Base-by-base conservation (phyloP, 345 rosid species). In the Excoecaria cochinchinensis region DNA sequence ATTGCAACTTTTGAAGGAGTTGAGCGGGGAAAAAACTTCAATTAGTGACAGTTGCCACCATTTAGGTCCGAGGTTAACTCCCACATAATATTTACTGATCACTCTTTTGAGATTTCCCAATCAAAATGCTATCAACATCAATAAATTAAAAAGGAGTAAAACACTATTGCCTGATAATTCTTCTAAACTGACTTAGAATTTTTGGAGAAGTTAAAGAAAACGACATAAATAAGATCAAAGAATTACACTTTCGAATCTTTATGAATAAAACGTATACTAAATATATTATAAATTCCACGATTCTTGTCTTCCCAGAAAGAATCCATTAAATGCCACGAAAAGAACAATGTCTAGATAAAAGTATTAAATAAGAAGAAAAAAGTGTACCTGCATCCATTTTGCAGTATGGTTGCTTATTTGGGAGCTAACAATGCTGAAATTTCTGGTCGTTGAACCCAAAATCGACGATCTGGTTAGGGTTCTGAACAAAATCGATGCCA, bases 301-400 rank as follows among this genome's bases (percentile, higher is more conserved):
- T 13, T 67, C n/a, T 14, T 22, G 25, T 42, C 58, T 12, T 25
- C 4, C 13, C 3, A 21, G 16, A 58, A 58, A 16, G 8, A 72
- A 44, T 24, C 75, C 50, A 56, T 15, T 17, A 31, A 25, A 16
- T 5, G 3, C 44, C 22, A 31, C 22, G 38, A 69, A 17, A 31
- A 25, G 17, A 15, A 15, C 22, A 44, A 44, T 44, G 48, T 22
- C 8, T 31, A 31, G 31, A 31, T 31, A 50, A 50, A 50, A 50
- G 42, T 8, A 69, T 24, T 19, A 8, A 39, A 53, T 19, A 39
- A 21, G 2, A 6, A 42, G 6, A 8, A 1, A 50, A 44, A 31
- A 24, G 25, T 7, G 57, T 25, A 75, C 78, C 78, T 75, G 78
- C 78, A 75, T 75, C 78, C 78, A 75, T 75, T 75, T 75, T 14